phyloP scores from a whole-genome alignment of 169 alveolate genomes.

The Theileria equi region DNA sequence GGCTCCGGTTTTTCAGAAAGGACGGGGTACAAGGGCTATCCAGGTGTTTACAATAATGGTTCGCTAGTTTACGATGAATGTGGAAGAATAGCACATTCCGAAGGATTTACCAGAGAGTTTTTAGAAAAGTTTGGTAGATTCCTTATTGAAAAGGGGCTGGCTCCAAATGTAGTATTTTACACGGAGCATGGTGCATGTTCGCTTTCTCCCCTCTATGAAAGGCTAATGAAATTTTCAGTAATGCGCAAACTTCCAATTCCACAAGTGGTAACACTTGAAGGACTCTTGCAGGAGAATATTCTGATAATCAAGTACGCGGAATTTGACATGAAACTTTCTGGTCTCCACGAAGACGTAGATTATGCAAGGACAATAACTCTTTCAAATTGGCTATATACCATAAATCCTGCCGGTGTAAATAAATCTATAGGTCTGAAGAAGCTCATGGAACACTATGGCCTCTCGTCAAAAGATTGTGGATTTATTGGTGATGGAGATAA shows the following conservation, averaged over 20 bases:
- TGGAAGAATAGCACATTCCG: not conserved
- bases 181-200: not conserved
- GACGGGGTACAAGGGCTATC: slow-evolving; percentile 16
- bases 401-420: not conserved
- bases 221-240: not conserved
- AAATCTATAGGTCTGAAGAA: not conserved
- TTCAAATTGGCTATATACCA: not conserved
- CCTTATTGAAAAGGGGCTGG: not conserved
- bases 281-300: not conserved
- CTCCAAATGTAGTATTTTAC: not conserved
- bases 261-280: not conserved
- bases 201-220: not conserved
- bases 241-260: not conserved
- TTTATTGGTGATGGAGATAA: slow-evolving; percentile 43
- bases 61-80: not conserved
- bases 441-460: not conserved
- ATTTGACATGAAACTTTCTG: not conserved
- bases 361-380: not conserved
- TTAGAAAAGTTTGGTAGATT: not conserved
- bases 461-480: slow-evolving; percentile 38
- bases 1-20: no score
- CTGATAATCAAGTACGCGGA: not conserved
- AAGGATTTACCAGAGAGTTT: not conserved
- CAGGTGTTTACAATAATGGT: slow-evolving; percentile 1
- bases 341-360: not conserved